A percentile compares a stretch with the other conserved stretches of the same genome.
Conservation (phyloP, 2,329 filamentous ascomycete genomes). For the Aureobasidium namibiae region DNA sequence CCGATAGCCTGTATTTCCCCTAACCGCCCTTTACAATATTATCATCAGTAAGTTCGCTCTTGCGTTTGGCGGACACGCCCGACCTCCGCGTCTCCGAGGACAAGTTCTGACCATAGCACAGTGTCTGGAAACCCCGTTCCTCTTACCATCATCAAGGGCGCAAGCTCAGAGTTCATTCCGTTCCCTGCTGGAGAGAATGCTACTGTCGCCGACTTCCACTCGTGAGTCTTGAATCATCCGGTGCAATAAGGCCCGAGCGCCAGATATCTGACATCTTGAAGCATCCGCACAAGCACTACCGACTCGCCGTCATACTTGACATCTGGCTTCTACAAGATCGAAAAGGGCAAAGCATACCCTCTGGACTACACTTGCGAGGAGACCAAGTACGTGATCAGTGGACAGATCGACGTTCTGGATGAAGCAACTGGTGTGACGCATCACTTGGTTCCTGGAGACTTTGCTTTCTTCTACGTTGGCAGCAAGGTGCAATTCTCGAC, state of each 20-base stretch:
- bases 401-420: constrained; percentile 19
- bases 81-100: not conserved
- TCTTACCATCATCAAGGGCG: constrained; percentile 20
- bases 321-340: constrained; percentile 19
- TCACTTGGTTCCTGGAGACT: constrained; percentile 18
- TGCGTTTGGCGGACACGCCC: not conserved
- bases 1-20: too few species aligned
- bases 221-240: not conserved
- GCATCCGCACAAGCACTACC: constrained; percentile 17
- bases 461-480: constrained; percentile 19
- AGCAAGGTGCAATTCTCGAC: constrained; percentile 18
- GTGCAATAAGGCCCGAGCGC: too few species aligned
- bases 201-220: constrained; percentile 19
- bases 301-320: constrained; percentile 16
- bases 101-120: not conserved
- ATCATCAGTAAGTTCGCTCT: not conserved
- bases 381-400: constrained; percentile 17
- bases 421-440: constrained; percentile 18
- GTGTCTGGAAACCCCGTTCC: constrained; percentile 13
- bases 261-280: not conserved
- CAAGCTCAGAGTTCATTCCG: constrained; percentile 17
- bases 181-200: constrained; percentile 15
- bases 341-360: constrained; percentile 14
- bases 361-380: constrained; percentile 18
- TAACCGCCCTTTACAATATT: too few species aligned